A percentile compares a stretch with the other conserved stretches of the same genome.
phyloP scores from a whole-genome alignment of 306 rosid genomes.

The Astragalus glycyphyllos region DNA sequence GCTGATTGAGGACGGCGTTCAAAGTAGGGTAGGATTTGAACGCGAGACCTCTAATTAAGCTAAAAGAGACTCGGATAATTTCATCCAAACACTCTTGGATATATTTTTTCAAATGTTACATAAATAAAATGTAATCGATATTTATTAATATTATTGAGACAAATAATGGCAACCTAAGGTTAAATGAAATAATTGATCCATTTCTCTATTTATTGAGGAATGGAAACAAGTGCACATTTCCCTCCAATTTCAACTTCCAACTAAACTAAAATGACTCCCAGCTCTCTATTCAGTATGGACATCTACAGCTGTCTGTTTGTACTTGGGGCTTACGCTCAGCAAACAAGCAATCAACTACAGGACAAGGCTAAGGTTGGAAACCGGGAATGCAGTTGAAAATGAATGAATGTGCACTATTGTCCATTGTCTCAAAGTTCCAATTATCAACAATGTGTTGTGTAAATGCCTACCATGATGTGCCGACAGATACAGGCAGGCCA shows the following conservation, averaged over 20 bases:
- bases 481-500: constrained; percentile 22
- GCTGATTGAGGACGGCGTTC: too few relatives aligned
- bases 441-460: not conserved
- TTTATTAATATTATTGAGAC: too few relatives aligned
- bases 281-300: not conserved
- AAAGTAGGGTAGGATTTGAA: not conserved
- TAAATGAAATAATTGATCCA: not conserved
- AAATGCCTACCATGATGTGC: constrained; percentile 29
- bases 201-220: constrained; percentile 12
- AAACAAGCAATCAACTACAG: not conserved
- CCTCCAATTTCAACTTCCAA: not conserved
- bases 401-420: not conserved
- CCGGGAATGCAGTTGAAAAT: constrained; percentile 14
- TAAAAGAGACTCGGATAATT: too few relatives aligned
- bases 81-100: too few relatives aligned
- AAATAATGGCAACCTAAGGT: too few relatives aligned
- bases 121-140: too few relatives aligned
- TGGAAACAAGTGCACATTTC: constrained; percentile 16
- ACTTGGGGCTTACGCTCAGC: not conserved
- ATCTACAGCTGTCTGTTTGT: constrained; percentile 20
- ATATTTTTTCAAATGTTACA: not conserved
- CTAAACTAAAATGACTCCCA: constrained; percentile 14
- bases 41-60: too few relatives aligned
- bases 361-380: constrained; percentile 35
- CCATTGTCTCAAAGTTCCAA: constrained; percentile 23